Evolutionary conservation across 2,329 filamentous ascomycete genomes (phyloP), one percentile per base, ranked within the genome.

Genomic region (Phaeoacremonium minimum): DNA sequence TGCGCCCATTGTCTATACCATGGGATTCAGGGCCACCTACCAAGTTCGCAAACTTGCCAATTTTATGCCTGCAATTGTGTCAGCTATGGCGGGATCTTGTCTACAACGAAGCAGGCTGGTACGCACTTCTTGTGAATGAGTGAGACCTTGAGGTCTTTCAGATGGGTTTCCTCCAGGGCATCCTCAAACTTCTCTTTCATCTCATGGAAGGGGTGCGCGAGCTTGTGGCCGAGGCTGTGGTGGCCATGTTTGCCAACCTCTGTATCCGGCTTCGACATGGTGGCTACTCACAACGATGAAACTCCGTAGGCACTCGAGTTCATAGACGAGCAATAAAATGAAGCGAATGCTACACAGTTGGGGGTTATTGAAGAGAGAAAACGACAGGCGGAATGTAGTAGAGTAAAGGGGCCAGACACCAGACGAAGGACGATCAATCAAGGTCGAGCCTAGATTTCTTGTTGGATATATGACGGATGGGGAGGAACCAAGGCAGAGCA

Each of bases 21-120:
- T 13, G 15, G 15, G 18, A 14, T 12, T 17, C 13, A 16, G 17
- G 28, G 28, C n/a, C 28, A 44, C 67, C 42, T 63, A 80, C 75
- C 47, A 83, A 47, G 47, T 83, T 83, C 28, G 61, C 73, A 33
- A 83, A 60, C 53, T 83, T 83, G 36, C 79, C 79, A 48, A 83
- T 68, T 41, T 80, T 67, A 46, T 81, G 66, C 32, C 69, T 73
- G 32, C 4, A 15, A 16, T 3, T 9, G 9, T 18, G 37, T 42
- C 32, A 42, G 41, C n/a, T n/a, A 8, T 13, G n/a, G 28, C 8
- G 11, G 7, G 6, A 11, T 13, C 13, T n/a, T 9, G 17, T 13
- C 13, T 15, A 5, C 16, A 22, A 4, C 14, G 7, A 17, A 15
- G 31, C 9, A 35, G 26, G 3, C 7, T 26, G 7, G 5, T 19